Evolutionary conservation across 1,139 yeast species (phyloP).

Genomic region (Debaryomyces subglobosus): DNA sequence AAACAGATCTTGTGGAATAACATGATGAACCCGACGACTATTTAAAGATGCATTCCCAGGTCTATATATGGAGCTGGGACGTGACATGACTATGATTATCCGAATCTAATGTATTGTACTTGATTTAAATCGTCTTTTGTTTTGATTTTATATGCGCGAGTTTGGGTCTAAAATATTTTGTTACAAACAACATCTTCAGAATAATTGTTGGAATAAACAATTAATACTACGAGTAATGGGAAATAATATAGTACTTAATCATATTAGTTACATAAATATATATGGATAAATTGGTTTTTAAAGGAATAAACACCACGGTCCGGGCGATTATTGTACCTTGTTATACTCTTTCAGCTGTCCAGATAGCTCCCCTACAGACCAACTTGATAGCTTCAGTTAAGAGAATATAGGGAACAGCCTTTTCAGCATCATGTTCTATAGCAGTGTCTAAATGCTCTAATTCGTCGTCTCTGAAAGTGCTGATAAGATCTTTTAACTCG

Average conservation of each 20-base stretch:
- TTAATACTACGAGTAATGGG: background rate
- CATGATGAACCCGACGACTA: slow-evolving; percentile 19
- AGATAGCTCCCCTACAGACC: slow-evolving; percentile 85
- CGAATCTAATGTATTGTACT: background rate
- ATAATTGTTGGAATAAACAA: background rate
- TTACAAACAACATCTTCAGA: background rate
- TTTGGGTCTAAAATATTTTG: background rate
- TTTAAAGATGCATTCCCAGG: slow-evolving; percentile 19
- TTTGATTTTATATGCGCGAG: slow-evolving; percentile 8
- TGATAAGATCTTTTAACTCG: slow-evolving; percentile 62
- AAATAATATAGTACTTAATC: background rate
- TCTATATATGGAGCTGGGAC: slow-evolving; percentile 29
- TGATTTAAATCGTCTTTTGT: slow-evolving; percentile 3
- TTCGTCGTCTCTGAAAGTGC: slow-evolving; percentile 89
- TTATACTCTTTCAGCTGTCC: slow-evolving; percentile 83
- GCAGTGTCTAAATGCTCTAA: slow-evolving; percentile 95
- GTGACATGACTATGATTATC: slow-evolving; percentile 22
- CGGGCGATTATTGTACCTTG: background rate
- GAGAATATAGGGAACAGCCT: slow-evolving; percentile 88
- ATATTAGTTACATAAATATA: background rate
- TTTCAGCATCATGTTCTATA: slow-evolving; percentile 84
- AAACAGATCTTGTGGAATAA: slow-evolving; percentile 43
- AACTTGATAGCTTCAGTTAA: slow-evolving; percentile 85
- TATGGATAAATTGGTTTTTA: background rate
- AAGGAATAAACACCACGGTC: background rate